phyloP scores from a whole-genome alignment of 345 rosid genomes.

The Anastatica hierochuntica region DNA sequence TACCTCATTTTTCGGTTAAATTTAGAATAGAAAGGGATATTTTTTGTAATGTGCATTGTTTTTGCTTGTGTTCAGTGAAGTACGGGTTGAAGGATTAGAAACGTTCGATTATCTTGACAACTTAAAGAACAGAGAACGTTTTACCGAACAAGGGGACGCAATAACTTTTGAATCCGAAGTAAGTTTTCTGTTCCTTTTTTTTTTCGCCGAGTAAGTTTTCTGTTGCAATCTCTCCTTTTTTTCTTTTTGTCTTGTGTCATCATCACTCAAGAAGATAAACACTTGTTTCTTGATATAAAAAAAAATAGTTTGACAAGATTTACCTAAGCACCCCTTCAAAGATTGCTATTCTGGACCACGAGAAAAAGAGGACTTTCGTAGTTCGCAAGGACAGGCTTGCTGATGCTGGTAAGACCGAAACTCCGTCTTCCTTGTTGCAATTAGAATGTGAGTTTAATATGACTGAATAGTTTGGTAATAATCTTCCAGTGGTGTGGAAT shows the following conservation, averaged over 20 bases:
- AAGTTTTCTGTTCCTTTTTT: constrained; percentile 26
- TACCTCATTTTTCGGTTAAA: not conserved
- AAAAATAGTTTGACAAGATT: constrained; percentile 58
- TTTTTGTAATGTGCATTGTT: not conserved
- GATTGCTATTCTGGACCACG: constrained; percentile 90
- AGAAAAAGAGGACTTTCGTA: constrained; percentile 89
- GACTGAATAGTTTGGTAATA: constrained; percentile 1
- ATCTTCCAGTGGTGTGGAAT: constrained; percentile 86
- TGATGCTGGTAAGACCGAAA: constrained; percentile 67
- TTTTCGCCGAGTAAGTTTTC: constrained; percentile 49
- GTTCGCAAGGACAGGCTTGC: constrained; percentile 94
- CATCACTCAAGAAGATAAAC: not conserved
- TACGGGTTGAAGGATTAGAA: constrained; percentile 89
- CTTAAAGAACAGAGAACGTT: constrained; percentile 67
- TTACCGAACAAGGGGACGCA: constrained; percentile 93
- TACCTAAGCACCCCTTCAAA: constrained; percentile 84
- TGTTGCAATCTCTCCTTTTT: not conserved
- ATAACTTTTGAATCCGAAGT: constrained; percentile 91
- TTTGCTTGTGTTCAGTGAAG: constrained; percentile 63
- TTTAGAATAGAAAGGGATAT: not conserved
- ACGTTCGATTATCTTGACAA: constrained; percentile 92
- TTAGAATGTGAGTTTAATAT: too few species aligned
- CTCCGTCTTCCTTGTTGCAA: not conserved
- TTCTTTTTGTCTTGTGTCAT: not conserved
- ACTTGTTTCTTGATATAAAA: not conserved